Evolutionary conservation across 164 flowering plant genomes (phyloP).

Genomic region (Tetracentron sinense): DNA sequence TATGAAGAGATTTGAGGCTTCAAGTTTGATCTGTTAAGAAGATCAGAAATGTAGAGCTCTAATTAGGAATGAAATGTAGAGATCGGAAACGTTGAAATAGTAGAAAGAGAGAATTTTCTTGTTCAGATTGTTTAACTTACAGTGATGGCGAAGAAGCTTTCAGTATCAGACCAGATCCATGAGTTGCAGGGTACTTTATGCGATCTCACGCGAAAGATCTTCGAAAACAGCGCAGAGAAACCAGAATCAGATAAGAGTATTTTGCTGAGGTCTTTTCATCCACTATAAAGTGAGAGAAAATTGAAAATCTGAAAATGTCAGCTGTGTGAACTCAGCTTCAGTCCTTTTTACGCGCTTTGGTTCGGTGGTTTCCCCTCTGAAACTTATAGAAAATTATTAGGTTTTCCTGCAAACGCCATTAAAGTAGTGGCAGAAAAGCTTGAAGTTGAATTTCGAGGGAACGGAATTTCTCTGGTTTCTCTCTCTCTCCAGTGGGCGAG

Average conservation of each 20-base stretch:
- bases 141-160: too few relatives aligned
- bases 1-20: neutral
- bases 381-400: neutral
- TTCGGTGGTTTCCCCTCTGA: conserved; percentile 10
- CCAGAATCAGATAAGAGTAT: neutral
- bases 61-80: too few relatives aligned
- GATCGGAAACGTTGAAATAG: too few relatives aligned
- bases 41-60: too few relatives aligned
- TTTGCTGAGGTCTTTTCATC: neutral
- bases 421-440: conserved; percentile 6
- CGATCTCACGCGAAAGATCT: conserved; percentile 1
- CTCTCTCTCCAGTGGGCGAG: neutral
- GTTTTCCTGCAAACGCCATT: conserved; percentile 6
- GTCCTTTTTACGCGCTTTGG: conserved; percentile 13
- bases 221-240: neutral
- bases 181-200: neutral
- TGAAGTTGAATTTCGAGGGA: neutral
- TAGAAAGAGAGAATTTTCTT: too few relatives aligned
- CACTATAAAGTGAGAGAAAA: neutral
- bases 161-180: conserved; percentile 3
- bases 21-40: neutral
- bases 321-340: conserved; percentile 6
- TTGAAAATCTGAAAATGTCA: conserved; percentile 15
- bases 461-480: neutral
- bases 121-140: too few relatives aligned